A percentile compares a stretch with the other conserved stretches of the same genome.
phyloP scores from a whole-genome alignment of 352 stramenopile species.

The Globisporangium rhizosaccharum region DNA sequence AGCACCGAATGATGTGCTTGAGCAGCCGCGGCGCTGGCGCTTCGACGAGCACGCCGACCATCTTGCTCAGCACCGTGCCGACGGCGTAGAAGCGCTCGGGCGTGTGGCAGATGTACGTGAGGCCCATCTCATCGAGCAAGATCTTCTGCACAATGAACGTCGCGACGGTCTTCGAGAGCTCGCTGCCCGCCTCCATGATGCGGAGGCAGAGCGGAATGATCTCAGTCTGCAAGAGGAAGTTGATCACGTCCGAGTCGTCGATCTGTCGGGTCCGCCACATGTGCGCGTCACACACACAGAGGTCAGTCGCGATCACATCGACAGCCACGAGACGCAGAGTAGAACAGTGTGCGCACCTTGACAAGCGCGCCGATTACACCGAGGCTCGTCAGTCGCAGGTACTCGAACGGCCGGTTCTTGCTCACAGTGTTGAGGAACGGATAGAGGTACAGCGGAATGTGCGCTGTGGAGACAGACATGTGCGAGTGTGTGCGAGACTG shows the following conservation, averaged over 20 bases:
- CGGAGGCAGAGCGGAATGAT: constrained; percentile 98
- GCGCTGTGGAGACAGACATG: constrained; percentile 40
- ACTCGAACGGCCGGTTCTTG: constrained; percentile 99
- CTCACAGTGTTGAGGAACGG: constrained; percentile 98
- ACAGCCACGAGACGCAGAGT: not conserved
- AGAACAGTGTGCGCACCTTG: constrained; percentile 59
- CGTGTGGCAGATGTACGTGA: constrained; percentile 99
- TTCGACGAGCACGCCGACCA: constrained; percentile 93
- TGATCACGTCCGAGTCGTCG: constrained; percentile 98
- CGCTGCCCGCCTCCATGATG: constrained; percentile 98
- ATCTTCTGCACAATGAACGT: constrained; percentile 99
- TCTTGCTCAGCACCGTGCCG: constrained; percentile 94
- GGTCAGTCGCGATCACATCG: not conserved
- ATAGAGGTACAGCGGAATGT: constrained; percentile 98
- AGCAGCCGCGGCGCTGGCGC: constrained; percentile 92
- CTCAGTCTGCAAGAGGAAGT: constrained; percentile 98
- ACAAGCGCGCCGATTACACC: constrained; percentile 98
- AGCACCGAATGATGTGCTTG: constrained; percentile 99
- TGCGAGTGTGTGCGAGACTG: not conserved
- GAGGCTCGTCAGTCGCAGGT: constrained; percentile 95
- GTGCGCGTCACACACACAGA: not conserved
- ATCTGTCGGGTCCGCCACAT: constrained; percentile 52
- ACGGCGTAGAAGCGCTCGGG: constrained; percentile 91
- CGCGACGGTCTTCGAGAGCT: constrained; percentile 98
- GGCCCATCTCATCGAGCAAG: constrained; percentile 96